Base-by-base conservation (phyloP, 805 yeast species). In the Ogataea chonburiensis region DNA sequence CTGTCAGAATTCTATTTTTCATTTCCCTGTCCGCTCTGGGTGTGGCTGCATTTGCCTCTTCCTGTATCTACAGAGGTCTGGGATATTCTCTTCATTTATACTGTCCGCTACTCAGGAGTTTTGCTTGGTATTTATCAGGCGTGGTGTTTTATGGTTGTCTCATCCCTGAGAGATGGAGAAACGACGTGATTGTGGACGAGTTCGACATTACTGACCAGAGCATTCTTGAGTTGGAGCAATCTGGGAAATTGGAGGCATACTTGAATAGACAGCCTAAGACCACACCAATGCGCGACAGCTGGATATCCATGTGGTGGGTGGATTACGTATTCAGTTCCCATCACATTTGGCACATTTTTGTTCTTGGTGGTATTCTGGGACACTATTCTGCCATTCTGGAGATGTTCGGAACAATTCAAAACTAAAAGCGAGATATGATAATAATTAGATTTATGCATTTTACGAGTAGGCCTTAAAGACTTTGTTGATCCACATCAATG, bases 301-400 rank as follows among this genome's bases (percentile, higher is more conserved):
- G 80, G 35, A 50, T 62, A 22, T 77, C 87, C 1, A 57, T 84
- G 14, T 91, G 83, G 91, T 88, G 96, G 91, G 80, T 80, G 11
- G 93, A 85, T 50, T 84, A 82, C 57, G 58, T 74, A 17, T 68
- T 80, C 36, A 73, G 78, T 26, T 86, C 96, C 23, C 98, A 91
- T 60, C 89, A 88, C 53, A 67, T 91, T 19, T 91, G 98, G 98
- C 98, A 91, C 63, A 58, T 87, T 9, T 86, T 84, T 55, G 98
- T 93, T 19, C 73, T 93, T 12, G 70, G 84, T 17, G 98, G 98
- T 3, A 79, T 87, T n/a, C 60, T 84, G 26, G 95, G 94, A 20
- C 98, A 91, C 60, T 93, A 89, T 61, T 68, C 69, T 38, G 91
- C 94, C 10, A 67, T 87, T 24, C 65, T 86, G 43, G 79, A 76